phyloP scores from a whole-genome alignment of 208 protist species.

The Crithidia expoeki region DNA sequence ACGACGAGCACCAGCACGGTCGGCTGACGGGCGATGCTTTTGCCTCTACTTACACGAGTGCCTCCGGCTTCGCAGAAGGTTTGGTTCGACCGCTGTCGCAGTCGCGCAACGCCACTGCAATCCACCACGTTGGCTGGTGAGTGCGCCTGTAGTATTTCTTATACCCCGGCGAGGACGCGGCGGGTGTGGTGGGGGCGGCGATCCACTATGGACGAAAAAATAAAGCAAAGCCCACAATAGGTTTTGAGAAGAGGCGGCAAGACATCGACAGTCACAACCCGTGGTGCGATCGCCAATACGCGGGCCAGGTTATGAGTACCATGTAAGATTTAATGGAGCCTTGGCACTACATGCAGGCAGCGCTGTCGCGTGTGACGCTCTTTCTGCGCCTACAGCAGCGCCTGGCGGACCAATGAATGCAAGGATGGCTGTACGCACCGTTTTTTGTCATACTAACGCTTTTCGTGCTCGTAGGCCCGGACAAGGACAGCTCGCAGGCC shows the following conservation, averaged over 20 bases:
- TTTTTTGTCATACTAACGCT: slow-evolving; percentile 34
- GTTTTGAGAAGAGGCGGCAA: too few species aligned
- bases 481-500: background rate
- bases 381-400: slow-evolving; percentile 29
- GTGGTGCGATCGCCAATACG: too few species aligned
- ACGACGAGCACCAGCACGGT: too few species aligned
- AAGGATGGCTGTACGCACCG: slow-evolving; percentile 29
- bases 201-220: background rate
- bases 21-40: background rate
- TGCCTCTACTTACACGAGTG: background rate
- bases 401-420: slow-evolving; percentile 23
- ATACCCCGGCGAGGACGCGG: slow-evolving; percentile 18
- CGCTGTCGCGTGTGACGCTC: slow-evolving; percentile 27
- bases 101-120: background rate
- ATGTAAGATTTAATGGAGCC: slow-evolving; percentile 10
- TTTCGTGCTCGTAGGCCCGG: slow-evolving; percentile 22
- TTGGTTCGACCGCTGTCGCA: background rate
- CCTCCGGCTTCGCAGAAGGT: background rate
- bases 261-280: background rate
- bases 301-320: background rate
- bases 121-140: slow-evolving; percentile 4
- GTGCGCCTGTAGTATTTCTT: slow-evolving; percentile 16
- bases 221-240: too few species aligned
- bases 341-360: slow-evolving; percentile 33
- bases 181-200: slow-evolving; percentile 7